Evolutionary conservation across 2,329 filamentous ascomycete species (phyloP), one percentile per base, ranked within the genome.

Genomic region (Aspergillus sp.): DNA sequence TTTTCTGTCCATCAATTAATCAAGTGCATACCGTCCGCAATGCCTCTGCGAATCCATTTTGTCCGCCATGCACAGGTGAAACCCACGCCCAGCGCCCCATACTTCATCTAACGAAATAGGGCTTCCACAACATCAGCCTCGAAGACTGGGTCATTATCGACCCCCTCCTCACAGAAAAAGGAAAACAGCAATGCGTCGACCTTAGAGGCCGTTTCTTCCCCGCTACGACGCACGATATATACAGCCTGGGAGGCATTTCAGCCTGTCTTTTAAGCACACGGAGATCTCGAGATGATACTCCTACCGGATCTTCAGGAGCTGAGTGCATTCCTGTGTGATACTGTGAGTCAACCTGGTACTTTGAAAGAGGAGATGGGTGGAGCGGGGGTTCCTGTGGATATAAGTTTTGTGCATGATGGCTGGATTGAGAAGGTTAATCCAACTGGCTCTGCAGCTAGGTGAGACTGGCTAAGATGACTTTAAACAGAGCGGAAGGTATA

Each of bases 301-400:
- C 67, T 90, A 11, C 86, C 87, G 1, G 78, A 84, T 45, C 68
- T 88, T 6, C 88, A 94, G 65, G 88, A 94, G 64, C 79, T 87
- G 0, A 83, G 79, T 5, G 73, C 79, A 40, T 68, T 81, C 12
- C 84, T 85, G 0, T 88, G 86, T 62, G 88, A 94, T 58, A 80
- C 77, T 1, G 88, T 88, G 3, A 79, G 75, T n/a, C 61, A 73
- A 4, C 61, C 70, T 3, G 65, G 66, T 0, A 71, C 71, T 44
- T 68, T 91, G 10, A 62, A 66, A 13, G 67, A 66, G 5, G 78
- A 86, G 57, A 85, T 87, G 40, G 70, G 61, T 50, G 70, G 62
- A 52, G 67, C 69, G 29, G 46, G 48, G 29, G 44, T 53, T 52
- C 72, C 62, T 5, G 80, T 88, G 0, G 85, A 91, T n/a, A n/a